A percentile compares a stretch with the other conserved stretches of the same genome.
Evolutionary conservation across 176 grass and related monocot genomes (phyloP).

Genomic region (Coix lacrymajobi): DNA sequence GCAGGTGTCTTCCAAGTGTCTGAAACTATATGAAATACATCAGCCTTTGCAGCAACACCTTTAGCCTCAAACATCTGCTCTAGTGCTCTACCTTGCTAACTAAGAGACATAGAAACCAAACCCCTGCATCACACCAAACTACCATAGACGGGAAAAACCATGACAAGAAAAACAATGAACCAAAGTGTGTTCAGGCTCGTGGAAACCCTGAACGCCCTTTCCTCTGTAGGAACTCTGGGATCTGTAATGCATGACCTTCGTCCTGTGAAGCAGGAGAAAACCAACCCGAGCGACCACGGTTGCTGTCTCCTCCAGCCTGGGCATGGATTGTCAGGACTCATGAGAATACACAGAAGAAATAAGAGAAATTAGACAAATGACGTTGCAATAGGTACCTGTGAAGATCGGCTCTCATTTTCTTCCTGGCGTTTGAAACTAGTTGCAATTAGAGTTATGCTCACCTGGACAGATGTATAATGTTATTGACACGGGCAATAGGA

Average conservation of each 20-base stretch:
- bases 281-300: conserved; percentile 14
- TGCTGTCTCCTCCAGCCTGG: conserved; percentile 39
- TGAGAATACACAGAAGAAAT: neutral
- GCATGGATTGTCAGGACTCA: neutral
- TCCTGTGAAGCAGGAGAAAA: conserved; percentile 29
- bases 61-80: conserved; percentile 3
- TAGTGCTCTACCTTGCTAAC: neutral
- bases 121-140: neutral
- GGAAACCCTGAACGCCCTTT: conserved; percentile 61
- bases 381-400: conserved; percentile 32
- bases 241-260: conserved; percentile 54
- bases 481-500: neutral
- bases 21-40: too few species aligned
- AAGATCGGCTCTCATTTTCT: conserved; percentile 35
- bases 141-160: neutral
- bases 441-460: conserved; percentile 82
- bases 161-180: neutral
- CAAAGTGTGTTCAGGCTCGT: conserved; percentile 15
- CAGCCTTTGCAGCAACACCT: too few species aligned
- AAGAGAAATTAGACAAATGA: neutral
- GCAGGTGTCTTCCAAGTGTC: too few species aligned
- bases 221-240: conserved; percentile 66
- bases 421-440: conserved; percentile 84
- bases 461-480: conserved; percentile 23
- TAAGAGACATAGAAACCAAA: neutral